A percentile compares a stretch with the other conserved stretches of the same genome.
Conservation (phyloP, 345 rosid species). For the Brassica carinata region DNA sequence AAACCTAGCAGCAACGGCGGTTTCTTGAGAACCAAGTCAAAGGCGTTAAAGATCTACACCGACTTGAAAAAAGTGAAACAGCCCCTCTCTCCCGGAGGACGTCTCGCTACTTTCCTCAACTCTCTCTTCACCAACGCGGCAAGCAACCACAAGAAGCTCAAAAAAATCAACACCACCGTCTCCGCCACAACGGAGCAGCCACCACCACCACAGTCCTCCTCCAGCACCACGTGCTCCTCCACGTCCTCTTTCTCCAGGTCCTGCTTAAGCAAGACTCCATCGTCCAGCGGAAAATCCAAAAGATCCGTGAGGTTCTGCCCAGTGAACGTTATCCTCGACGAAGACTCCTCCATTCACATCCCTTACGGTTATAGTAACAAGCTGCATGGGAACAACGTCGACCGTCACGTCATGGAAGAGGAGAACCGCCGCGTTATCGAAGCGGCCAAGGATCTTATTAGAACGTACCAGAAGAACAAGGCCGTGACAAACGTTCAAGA, state of each 20-base stretch:
- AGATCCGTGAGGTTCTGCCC: slow-evolving; percentile 80
- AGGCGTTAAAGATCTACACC: slow-evolving; percentile 79
- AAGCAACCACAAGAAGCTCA: slow-evolving; percentile 52
- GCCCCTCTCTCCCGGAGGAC: slow-evolving; percentile 86
- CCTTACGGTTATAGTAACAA: slow-evolving; percentile 54
- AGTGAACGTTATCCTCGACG: slow-evolving; percentile 74
- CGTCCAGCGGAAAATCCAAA: slow-evolving; percentile 49
- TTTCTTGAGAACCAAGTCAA: slow-evolving; percentile 66
- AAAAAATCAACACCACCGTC: slow-evolving; percentile 25
- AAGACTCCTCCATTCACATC: slow-evolving; percentile 47
- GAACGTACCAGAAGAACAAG: slow-evolving; percentile 61
- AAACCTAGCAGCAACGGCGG: slow-evolving; percentile 49
- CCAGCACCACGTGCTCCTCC: slow-evolving; percentile 61
- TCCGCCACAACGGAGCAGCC: slow-evolving; percentile 33
- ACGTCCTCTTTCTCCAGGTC: slow-evolving; percentile 89
- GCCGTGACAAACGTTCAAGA: not conserved
- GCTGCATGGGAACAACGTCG: slow-evolving; percentile 25
- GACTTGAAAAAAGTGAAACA: slow-evolving; percentile 84
- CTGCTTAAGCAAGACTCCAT: slow-evolving; percentile 69
- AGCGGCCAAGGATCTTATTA: slow-evolving; percentile 67
- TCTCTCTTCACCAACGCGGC: slow-evolving; percentile 61
- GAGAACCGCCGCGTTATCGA: slow-evolving; percentile 64
- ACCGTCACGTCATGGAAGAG: slow-evolving; percentile 44
- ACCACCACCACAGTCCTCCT: slow-evolving; percentile 23
- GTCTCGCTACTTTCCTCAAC: slow-evolving; percentile 76